A percentile compares a stretch with the other conserved stretches of the same genome.
These are phyloP conservation scores for Galium porrigens DNA, from an alignment of 305 asterid genomes.

Conservation along the genomic window DNA sequence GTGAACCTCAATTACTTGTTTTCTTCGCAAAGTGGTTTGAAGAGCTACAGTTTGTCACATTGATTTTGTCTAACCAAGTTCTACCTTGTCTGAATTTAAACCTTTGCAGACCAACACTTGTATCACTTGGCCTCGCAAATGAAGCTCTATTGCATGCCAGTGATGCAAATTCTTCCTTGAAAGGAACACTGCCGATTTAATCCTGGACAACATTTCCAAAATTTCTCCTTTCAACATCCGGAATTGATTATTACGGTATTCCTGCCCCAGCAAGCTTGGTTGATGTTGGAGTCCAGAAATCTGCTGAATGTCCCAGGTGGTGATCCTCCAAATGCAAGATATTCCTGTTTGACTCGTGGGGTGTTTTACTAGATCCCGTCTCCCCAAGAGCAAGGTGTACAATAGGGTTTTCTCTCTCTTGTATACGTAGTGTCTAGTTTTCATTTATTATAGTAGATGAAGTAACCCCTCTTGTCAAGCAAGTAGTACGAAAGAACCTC, in stretches of 20 bases:
- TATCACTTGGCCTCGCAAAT: constrained; percentile 43
- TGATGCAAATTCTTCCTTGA: constrained; percentile 24
- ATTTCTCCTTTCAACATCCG: neutral
- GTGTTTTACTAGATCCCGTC: neutral
- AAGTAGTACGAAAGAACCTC: neutral
- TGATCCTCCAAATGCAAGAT: neutral
- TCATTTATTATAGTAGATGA: constrained; percentile 3
- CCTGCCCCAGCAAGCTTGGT: constrained; percentile 2
- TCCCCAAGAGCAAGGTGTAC: constrained; percentile 10
- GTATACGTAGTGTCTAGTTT: neutral
- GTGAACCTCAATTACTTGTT: constrained; percentile 2
- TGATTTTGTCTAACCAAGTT: neutral
- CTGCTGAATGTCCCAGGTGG: neutral
- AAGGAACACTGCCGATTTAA: constrained; percentile 22
- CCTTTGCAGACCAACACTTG: constrained; percentile 45
- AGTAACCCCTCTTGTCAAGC: neutral
- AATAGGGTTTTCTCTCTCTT: neutral
- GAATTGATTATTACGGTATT: neutral
- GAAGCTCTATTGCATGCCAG: constrained; percentile 23
- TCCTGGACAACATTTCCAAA: neutral
- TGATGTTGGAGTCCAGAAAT: neutral
- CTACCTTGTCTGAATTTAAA: neutral
- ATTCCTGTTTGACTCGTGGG: neutral
- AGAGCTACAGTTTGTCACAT: neutral
- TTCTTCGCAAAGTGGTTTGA: neutral